These are phyloP conservation scores for Spizellomyces sp. DNA, from an alignment of 192 early-diverging fungal genomes.

Conservation along the genomic window DNA sequence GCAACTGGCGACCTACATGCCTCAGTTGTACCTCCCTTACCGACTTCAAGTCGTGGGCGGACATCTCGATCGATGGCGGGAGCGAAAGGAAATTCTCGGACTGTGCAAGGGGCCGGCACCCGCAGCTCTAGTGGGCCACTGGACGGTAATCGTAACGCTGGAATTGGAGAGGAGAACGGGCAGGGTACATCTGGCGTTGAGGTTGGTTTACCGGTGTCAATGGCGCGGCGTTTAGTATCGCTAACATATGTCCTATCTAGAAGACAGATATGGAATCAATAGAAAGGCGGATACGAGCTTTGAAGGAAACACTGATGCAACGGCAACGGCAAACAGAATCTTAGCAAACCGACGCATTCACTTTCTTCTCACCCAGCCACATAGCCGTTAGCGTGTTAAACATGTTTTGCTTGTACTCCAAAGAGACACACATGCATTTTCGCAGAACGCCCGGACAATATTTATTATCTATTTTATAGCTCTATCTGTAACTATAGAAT, in stretches of 20 bases:
- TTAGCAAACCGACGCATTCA: background rate
- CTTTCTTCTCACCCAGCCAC: too few species aligned
- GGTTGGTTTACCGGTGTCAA: too few species aligned
- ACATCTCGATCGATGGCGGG: background rate
- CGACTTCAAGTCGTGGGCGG: background rate
- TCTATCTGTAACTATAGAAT: too few species aligned
- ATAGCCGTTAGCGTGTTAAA: too few species aligned
- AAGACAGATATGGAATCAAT: conserved; percentile 6
- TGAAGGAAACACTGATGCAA: conserved; percentile 19
- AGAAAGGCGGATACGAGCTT: conserved; percentile 7
- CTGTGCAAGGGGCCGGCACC: background rate
- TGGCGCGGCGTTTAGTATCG: too few species aligned
- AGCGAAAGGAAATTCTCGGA: background rate
- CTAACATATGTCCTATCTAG: background rate
- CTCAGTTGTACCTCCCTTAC: conserved; percentile 17
- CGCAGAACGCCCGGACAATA: too few species aligned
- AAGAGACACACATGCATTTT: too few species aligned
- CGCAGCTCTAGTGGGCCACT: background rate
- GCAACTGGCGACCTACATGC: conserved; percentile 1
- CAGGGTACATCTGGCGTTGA: too few species aligned
- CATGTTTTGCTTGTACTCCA: too few species aligned
- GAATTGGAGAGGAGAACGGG: too few species aligned
- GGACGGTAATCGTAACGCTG: background rate
- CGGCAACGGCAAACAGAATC: background rate
- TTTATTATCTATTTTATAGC: too few species aligned